Percentiles rank a stretch among this genome's conserved stretches.
These are phyloP conservation scores for Dactylorhiza incarnata DNA, from an alignment of 106 monocot genomes.

Conservation along the genomic window DNA sequence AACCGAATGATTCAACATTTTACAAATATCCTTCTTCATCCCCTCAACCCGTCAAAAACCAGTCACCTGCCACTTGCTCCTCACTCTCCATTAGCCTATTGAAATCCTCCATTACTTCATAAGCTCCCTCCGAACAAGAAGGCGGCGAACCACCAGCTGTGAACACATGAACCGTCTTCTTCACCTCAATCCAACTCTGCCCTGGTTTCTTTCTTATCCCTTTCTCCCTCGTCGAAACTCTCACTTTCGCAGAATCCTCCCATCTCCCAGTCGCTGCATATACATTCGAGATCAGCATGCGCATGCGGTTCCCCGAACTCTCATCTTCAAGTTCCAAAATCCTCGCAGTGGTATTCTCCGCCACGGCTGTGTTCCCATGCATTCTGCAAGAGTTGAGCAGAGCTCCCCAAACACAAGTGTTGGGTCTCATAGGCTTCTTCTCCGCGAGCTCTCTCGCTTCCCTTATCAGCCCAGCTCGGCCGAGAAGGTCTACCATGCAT, in stretches of 20 bases:
- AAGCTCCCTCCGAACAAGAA: slow-evolving; percentile 18
- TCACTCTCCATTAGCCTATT: slow-evolving; percentile 29
- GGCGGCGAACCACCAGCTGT: slow-evolving; percentile 25
- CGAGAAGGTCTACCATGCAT: slow-evolving; percentile 75
- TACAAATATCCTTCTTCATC: slow-evolving; percentile 1
- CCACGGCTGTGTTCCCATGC: slow-evolving; percentile 21
- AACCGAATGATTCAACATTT: not conserved
- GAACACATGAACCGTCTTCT: slow-evolving; percentile 30
- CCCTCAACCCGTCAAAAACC: not conserved
- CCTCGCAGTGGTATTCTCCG: slow-evolving; percentile 17
- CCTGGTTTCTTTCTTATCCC: slow-evolving; percentile 52
- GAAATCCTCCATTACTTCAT: slow-evolving; percentile 23
- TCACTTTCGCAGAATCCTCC: slow-evolving; percentile 39
- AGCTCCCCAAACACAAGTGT: slow-evolving; percentile 53
- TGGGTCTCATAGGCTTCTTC: slow-evolving; percentile 54
- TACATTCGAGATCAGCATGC: slow-evolving; percentile 45
- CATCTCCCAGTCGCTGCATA: slow-evolving; percentile 45
- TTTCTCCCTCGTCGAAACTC: slow-evolving; percentile 29
- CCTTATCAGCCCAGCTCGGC: slow-evolving; percentile 44
- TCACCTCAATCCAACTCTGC: slow-evolving; percentile 50
- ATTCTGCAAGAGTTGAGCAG: slow-evolving; percentile 56
- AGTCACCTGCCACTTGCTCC: slow-evolving; percentile 5
- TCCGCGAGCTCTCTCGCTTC: slow-evolving; percentile 34
- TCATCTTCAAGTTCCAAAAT: slow-evolving; percentile 23
- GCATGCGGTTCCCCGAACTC: slow-evolving; percentile 27